Percentiles rank a stretch among this genome's conserved stretches.
Conservation (phyloP, 257 asterid genomes). For the Gentiana macrophylla region DNA sequence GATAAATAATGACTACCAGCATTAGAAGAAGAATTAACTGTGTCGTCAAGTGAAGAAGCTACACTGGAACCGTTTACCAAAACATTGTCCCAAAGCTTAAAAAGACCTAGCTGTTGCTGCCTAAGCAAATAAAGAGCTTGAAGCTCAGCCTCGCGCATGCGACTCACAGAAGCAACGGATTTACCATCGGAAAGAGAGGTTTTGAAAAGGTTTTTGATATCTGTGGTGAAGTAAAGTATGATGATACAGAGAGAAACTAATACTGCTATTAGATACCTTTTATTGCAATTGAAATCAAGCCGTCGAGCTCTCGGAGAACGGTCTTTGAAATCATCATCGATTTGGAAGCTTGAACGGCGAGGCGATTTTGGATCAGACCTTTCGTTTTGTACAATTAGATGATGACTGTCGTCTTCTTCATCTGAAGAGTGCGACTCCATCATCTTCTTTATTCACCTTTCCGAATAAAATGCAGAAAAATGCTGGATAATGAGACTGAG, state of each 20-base stretch:
- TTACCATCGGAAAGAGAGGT: constrained; percentile 29
- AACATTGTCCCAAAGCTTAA: constrained; percentile 54
- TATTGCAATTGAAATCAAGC: constrained; percentile 27
- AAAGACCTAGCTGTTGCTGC: constrained; percentile 73
- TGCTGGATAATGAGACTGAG: background rate
- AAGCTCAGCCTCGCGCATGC: constrained; percentile 83
- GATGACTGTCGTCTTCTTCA: constrained; percentile 74
- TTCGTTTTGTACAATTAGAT: constrained; percentile 53
- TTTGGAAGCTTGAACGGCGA: constrained; percentile 16
- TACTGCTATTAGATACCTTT: constrained; percentile 52
- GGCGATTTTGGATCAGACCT: constrained; percentile 29
- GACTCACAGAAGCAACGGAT: constrained; percentile 22
- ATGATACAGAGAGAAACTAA: constrained; percentile 45
- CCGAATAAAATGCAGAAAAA: background rate
- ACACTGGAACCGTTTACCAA: constrained; percentile 12
- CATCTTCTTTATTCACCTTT: background rate
- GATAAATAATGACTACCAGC: constrained; percentile 8
- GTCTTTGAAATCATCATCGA: constrained; percentile 12
- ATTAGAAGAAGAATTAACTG: constrained; percentile 19
- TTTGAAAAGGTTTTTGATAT: constrained; percentile 39
- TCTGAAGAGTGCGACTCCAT: constrained; percentile 42
- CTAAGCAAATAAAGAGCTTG: constrained; percentile 60
- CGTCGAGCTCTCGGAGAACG: constrained; percentile 29
- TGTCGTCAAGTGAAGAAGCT: constrained; percentile 8
- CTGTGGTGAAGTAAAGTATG: constrained; percentile 49